Conservation (phyloP, 2,329 filamentous ascomycete species). For the Trichoderma simmonsii region DNA sequence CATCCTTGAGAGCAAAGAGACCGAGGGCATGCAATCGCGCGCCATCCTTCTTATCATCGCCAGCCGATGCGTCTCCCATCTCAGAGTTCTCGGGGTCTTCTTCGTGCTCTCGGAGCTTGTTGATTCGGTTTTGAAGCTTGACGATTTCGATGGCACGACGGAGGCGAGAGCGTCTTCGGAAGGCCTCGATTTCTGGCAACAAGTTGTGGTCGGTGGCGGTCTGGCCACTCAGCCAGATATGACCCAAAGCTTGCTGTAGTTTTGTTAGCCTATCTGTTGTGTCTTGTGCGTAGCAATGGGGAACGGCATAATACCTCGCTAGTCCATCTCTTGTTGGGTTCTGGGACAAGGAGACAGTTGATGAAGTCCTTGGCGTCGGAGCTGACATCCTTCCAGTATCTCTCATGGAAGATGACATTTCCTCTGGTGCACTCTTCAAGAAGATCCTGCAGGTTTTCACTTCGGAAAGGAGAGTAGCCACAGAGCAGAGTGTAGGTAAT, state of each 20-base stretch:
- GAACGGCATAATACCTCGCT: conserved; percentile 58
- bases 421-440: conserved; percentile 89
- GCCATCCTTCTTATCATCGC: conserved; percentile 77
- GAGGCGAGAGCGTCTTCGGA: neutral
- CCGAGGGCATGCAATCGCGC: conserved; percentile 20
- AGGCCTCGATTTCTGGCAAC: conserved; percentile 73
- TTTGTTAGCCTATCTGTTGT: neutral
- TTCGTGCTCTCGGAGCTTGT: conserved; percentile 83
- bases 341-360: conserved; percentile 70
- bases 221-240: conserved; percentile 87
- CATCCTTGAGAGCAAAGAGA: conserved; percentile 24
- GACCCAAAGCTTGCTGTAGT: conserved; percentile 67
- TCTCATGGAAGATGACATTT: conserved; percentile 89
- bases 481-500: conserved; percentile 98
- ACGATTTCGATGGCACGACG: conserved; percentile 2
- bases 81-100: conserved; percentile 75
- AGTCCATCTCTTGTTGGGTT: conserved; percentile 71
- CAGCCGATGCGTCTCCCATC: conserved; percentile 63
- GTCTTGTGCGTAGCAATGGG: neutral
- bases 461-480: conserved; percentile 96
- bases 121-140: conserved; percentile 10
- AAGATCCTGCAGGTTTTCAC: conserved; percentile 86
- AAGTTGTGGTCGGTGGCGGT: conserved; percentile 94
- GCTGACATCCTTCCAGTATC: conserved; percentile 98
- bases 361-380: conserved; percentile 96